phyloP scores from a whole-genome alignment of 768 basidiomycete genomes.

The Multifurca ochricompacta region DNA sequence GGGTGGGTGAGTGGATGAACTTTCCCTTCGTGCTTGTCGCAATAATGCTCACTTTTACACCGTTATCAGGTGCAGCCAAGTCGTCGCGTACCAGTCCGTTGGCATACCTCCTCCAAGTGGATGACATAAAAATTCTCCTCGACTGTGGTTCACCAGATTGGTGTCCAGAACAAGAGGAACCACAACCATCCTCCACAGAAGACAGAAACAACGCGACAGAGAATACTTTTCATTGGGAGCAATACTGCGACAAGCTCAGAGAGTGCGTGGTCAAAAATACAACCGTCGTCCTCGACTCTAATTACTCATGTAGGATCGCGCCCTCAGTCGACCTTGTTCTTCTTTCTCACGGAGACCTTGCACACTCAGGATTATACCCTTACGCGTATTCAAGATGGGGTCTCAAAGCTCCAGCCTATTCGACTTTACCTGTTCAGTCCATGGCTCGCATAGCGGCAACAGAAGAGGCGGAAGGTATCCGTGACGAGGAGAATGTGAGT shows the following conservation, averaged over 20 bases:
- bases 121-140: constrained; percentile 87
- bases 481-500: constrained; percentile 62
- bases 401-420: constrained; percentile 85
- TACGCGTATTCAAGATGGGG: constrained; percentile 87
- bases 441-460: constrained; percentile 89
- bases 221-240: constrained; percentile 42
- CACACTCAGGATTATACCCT: constrained; percentile 86
- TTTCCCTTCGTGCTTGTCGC: too few species aligned
- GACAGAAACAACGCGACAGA: constrained; percentile 29
- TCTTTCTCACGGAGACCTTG: constrained; percentile 87
- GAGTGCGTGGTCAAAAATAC: constrained; percentile 42
- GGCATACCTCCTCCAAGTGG: constrained; percentile 85
- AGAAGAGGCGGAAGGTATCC: constrained; percentile 78
- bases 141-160: constrained; percentile 93
- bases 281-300: background rate
- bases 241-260: constrained; percentile 58
- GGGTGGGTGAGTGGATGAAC: too few species aligned
- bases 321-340: constrained; percentile 84
- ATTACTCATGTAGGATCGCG: constrained; percentile 47
- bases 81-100: constrained; percentile 56
- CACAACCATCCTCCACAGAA: constrained; percentile 18
- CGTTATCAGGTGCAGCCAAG: constrained; percentile 78
- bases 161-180: constrained; percentile 63
- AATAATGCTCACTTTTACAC: constrained; percentile 91
- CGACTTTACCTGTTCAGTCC: constrained; percentile 90